Conservation (phyloP, 352 stramenopile genomes). For the Globisporangium viniferum region DNA sequence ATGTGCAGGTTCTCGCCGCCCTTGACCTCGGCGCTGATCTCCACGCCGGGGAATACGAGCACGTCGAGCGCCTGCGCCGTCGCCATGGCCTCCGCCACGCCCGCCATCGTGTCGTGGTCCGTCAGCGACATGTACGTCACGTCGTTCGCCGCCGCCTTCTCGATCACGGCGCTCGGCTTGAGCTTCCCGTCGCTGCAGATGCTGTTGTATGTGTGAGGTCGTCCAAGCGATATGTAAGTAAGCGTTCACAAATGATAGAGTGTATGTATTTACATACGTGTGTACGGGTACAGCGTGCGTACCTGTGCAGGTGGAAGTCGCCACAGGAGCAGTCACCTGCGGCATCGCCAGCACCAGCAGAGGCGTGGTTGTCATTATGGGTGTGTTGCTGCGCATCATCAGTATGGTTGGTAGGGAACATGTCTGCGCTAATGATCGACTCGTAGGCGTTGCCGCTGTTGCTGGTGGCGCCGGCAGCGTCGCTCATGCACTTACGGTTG, state of each 20-base stretch:
- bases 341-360: slow-evolving; percentile 35
- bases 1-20: slow-evolving; percentile 85
- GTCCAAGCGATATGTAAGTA: not conserved
- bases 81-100: slow-evolving; percentile 69
- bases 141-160: slow-evolving; percentile 71
- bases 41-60: slow-evolving; percentile 75
- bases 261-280: not conserved
- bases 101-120: slow-evolving; percentile 86
- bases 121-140: slow-evolving; percentile 83
- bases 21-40: slow-evolving; percentile 85
- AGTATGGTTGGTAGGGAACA: slow-evolving; percentile 76
- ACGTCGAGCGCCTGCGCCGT: slow-evolving; percentile 59
- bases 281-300: not conserved
- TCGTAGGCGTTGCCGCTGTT: slow-evolving; percentile 18
- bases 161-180: slow-evolving; percentile 68
- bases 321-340: slow-evolving; percentile 55
- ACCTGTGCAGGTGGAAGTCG: slow-evolving; percentile 88
- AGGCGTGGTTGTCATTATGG: slow-evolving; percentile 22
- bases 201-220: slow-evolving; percentile 27
- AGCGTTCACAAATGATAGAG: not conserved
- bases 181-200: slow-evolving; percentile 82
- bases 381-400: slow-evolving; percentile 16
- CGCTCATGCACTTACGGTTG: slow-evolving; percentile 69
- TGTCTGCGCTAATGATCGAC: slow-evolving; percentile 47
- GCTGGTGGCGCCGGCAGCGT: slow-evolving; percentile 4